Evolutionary conservation across 768 basidiomycete genomes (phyloP).

Genomic region (Austroboletus eburneus): DNA sequence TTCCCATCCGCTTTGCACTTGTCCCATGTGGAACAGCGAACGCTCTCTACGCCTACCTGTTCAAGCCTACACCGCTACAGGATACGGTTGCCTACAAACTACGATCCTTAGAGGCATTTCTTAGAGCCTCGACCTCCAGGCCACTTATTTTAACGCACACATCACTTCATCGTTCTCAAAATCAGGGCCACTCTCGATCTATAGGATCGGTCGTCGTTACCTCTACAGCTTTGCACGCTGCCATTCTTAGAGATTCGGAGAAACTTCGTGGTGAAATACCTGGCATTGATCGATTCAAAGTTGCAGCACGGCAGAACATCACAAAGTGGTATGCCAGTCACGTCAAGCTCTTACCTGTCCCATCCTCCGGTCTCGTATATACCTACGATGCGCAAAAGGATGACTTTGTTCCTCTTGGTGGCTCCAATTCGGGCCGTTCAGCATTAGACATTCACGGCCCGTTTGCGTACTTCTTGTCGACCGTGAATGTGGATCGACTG

Average conservation of each 20-base stretch:
- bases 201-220: constrained; percentile 75
- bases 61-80: constrained; percentile 41
- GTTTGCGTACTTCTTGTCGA: constrained; percentile 82
- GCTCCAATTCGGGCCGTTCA: constrained; percentile 30
- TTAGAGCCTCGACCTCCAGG: constrained; percentile 34
- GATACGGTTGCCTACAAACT: constrained; percentile 41
- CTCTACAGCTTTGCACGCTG: constrained; percentile 82
- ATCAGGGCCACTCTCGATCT: constrained; percentile 13
- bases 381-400: constrained; percentile 55
- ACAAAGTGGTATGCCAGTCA: constrained; percentile 63
- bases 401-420: constrained; percentile 45
- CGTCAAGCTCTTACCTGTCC: constrained; percentile 52
- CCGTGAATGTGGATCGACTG: constrained; percentile 79
- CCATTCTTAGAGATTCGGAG: constrained; percentile 81
- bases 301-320: constrained; percentile 76
- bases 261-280: constrained; percentile 63
- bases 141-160: constrained; percentile 56
- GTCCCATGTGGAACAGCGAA: constrained; percentile 91
- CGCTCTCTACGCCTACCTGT: constrained; percentile 79
- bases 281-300: constrained; percentile 80
- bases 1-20: constrained; percentile 42
- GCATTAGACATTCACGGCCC: constrained; percentile 62
- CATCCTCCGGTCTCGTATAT: constrained; percentile 40
- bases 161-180: constrained; percentile 34
- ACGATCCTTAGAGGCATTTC: constrained; percentile 51